Percentiles rank a stretch among this genome's conserved stretches.
These are phyloP conservation scores for Tylopilus balloui DNA, from an alignment of 768 basidiomycete species.

Conservation along the genomic window DNA sequence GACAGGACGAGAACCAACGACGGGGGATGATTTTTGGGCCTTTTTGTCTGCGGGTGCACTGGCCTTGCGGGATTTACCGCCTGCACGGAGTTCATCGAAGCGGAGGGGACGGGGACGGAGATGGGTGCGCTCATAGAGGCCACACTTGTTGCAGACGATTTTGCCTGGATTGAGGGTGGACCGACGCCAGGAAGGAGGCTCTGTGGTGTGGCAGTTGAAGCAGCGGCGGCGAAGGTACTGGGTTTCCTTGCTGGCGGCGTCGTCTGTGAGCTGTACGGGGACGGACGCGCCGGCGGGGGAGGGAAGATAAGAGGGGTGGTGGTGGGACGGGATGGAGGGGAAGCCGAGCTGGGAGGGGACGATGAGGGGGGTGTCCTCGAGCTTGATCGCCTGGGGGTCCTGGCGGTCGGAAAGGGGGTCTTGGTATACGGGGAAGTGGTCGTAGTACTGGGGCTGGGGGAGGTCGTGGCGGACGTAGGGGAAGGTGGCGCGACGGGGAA, in stretches of 20 bases:
- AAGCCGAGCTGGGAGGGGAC: constrained; percentile 56
- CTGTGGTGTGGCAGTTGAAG: constrained; percentile 90
- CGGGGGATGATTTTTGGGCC: constrained; percentile 31
- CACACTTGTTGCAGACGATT: constrained; percentile 94
- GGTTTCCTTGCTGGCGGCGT: constrained; percentile 86
- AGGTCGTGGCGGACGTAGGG: constrained; percentile 74
- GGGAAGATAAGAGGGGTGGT: constrained; percentile 40
- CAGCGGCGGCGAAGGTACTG: constrained; percentile 85
- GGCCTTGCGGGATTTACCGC: constrained; percentile 73
- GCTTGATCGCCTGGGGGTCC: constrained; percentile 46
- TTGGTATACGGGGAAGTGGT: constrained; percentile 35
- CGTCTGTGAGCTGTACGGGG: constrained; percentile 83
- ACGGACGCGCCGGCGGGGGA: constrained; percentile 39
- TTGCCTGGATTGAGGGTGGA: constrained; percentile 87
- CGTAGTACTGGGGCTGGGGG: constrained; percentile 37
- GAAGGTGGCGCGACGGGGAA: constrained; percentile 64
- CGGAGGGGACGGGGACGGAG: constrained; percentile 76
- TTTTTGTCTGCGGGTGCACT: constrained; percentile 29
- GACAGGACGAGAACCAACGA: constrained; percentile 38
- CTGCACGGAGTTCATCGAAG: constrained; percentile 83
- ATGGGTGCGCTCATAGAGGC: constrained; percentile 87
- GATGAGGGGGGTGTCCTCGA: constrained; percentile 57
- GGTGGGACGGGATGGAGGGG: constrained; percentile 30
- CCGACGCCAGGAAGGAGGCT: constrained; percentile 85
- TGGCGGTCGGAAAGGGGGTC: constrained; percentile 34